Percentiles rank a stretch among this genome's conserved stretches.
These are phyloP conservation scores for Penicillium glabrum DNA, from an alignment of 2,329 filamentous ascomycete species.

Conservation along the genomic window DNA sequence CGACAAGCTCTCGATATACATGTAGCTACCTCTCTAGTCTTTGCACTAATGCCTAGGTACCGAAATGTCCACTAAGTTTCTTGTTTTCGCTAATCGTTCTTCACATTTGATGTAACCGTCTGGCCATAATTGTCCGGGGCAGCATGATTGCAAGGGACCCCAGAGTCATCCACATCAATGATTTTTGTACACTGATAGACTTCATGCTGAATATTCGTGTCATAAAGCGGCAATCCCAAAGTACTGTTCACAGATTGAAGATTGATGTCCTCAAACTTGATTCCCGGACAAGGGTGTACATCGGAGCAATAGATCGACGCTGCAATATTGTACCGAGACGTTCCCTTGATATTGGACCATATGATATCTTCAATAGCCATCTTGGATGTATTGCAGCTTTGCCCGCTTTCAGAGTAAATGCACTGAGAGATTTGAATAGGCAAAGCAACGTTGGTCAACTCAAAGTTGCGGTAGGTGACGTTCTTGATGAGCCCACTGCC, in stretches of 20 bases:
- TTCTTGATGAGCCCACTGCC: conserved; percentile 24
- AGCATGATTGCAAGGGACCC: conserved; percentile 27
- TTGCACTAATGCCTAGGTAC: too few species aligned
- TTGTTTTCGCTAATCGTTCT: neutral
- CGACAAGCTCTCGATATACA: too few species aligned
- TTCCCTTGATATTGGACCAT: conserved; percentile 54
- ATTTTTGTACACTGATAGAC: conserved; percentile 47
- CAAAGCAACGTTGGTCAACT: conserved; percentile 22
- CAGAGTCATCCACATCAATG: conserved; percentile 16
- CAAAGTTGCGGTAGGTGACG: conserved; percentile 23
- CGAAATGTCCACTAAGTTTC: too few species aligned
- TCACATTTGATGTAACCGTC: conserved; percentile 16
- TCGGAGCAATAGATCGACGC: conserved; percentile 48
- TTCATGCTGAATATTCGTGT: conserved; percentile 32
- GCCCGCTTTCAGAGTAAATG: conserved; percentile 23
- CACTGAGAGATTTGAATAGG: conserved; percentile 29
- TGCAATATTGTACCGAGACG: conserved; percentile 51
- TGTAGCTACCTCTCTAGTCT: too few species aligned
- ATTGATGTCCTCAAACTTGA: conserved; percentile 49
- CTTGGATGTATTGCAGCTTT: conserved; percentile 40
- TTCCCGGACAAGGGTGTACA: conserved; percentile 45
- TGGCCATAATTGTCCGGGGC: conserved; percentile 25
- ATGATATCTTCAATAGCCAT: conserved; percentile 49
- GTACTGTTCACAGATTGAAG: conserved; percentile 44
- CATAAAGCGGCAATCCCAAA: conserved; percentile 29